Base-by-base conservation (phyloP, 495 filamentous ascomycete genomes). In the Clavariopsis aquatica region DNA sequence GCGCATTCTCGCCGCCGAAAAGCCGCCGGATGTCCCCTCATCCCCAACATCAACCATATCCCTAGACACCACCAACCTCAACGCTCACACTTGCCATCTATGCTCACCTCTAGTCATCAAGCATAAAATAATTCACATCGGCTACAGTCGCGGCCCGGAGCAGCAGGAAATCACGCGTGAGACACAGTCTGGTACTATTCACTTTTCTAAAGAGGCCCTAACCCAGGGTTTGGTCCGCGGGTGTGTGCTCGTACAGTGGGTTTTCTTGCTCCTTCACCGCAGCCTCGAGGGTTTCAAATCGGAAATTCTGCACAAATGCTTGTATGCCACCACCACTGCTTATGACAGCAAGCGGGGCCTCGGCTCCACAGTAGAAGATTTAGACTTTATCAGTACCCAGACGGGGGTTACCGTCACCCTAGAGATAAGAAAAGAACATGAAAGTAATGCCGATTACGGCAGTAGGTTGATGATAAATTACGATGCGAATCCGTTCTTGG, bases 191-290 rank as follows among this genome's bases (percentile, higher is more conserved):
- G 38, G 38, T 3, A 10, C 5, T 17, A 43, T 43, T 17, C 38
- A 43, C 36, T 57, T 57, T 34, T 38, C 29, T 13, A 57, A 57
- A 31, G 54, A 41, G 28, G 31, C 10, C 6, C 38, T 57, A 4
- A 46, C 26, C 4, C 54, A 46, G 24, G 54, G 54, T 13, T 7
- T 57, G 12, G 19, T 22, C 3, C 26, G 34, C 9, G 52, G 29
- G 1, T 57, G 54, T 24, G 20, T 57, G n/a, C 38, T 57, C 19
- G 20, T 57, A 20, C 29, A 57, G 45, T 57, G 34, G 54, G 38
- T 45, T 12, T 57, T 41, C 26, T 6, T 20, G 20, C 54, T 57
- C 31, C 13, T 57, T 2, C n/a, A 23, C 28, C 54, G 54, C 15
- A 22, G 34, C 5, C 22, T 57, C 4, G 29, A 22, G 23, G 12